Conservation (phyloP, 495 filamentous ascomycete species). For the Aspergillus asperescens region DNA sequence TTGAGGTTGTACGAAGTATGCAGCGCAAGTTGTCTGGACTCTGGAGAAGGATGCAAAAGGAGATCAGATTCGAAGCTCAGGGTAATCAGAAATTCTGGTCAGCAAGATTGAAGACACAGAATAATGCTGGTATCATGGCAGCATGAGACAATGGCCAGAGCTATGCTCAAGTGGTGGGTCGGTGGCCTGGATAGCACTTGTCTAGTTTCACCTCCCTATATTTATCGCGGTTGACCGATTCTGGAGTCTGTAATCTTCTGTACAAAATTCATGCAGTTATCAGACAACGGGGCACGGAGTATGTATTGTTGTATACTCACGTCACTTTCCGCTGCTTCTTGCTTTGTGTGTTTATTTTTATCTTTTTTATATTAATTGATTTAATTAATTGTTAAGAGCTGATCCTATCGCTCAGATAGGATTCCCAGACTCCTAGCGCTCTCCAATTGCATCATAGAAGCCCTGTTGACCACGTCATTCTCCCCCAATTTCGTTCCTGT, state of each 20-base stretch:
- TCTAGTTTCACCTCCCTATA: constrained; percentile 14
- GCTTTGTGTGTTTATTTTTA: no score
- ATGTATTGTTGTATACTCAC: no score
- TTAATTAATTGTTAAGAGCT: no score
- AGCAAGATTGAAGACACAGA: no score
- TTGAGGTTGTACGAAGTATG: background rate
- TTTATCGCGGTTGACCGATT: constrained; percentile 10
- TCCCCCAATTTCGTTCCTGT: background rate
- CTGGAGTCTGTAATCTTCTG: no score
- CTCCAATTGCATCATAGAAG: constrained; percentile 2
- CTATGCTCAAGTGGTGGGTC: background rate
- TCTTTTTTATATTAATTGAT: no score
- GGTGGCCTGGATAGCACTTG: background rate
- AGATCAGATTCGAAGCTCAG: background rate
- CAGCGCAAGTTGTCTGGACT: background rate
- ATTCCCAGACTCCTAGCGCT: no score
- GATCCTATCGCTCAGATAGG: no score
- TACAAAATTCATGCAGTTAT: no score
- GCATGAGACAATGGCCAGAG: background rate
- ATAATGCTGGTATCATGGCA: background rate
- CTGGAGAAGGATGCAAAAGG: background rate
- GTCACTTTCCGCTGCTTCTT: no score
- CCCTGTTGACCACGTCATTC: constrained; percentile 1
- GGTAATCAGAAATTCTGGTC: background rate
- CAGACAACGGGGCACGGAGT: no score